These are phyloP conservation scores for Coemansia sp. DNA, from an alignment of 192 early-diverging fungal genomes.

Conservation along the genomic window DNA sequence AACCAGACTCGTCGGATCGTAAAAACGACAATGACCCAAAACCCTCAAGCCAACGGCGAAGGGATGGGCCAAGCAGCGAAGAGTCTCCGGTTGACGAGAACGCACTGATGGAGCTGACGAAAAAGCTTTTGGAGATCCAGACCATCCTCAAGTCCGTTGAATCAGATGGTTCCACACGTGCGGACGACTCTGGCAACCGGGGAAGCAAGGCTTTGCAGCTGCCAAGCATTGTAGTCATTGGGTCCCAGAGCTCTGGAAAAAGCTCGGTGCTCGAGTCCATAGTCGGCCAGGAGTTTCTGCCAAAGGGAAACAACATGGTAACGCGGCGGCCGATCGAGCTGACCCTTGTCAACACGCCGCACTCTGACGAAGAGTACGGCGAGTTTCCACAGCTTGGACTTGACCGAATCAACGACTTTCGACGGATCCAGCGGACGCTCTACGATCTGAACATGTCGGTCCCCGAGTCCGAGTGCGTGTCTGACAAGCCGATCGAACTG, in stretches of 20 bases:
- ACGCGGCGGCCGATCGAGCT: conserved; percentile 82
- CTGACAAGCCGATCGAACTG: conserved; percentile 79
- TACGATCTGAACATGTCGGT: conserved; percentile 95
- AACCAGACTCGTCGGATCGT: conserved; percentile 11
- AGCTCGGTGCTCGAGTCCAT: conserved; percentile 85
- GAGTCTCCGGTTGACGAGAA: conserved; percentile 47
- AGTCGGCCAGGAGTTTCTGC: conserved; percentile 82
- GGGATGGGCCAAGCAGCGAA: conserved; percentile 21
- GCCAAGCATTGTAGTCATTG: conserved; percentile 87
- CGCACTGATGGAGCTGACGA: conserved; percentile 68
- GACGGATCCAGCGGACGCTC: conserved; percentile 88
- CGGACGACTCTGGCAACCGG: conserved; percentile 13
- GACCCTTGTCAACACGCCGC: conserved; percentile 79
- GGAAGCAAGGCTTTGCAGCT: conserved; percentile 72
- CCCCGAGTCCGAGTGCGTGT: conserved; percentile 87
- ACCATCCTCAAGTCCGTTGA: conserved; percentile 89
- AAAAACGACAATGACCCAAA: conserved; percentile 3
- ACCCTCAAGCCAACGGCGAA: background rate
- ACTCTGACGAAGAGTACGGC: conserved; percentile 73
- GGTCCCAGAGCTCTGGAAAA: conserved; percentile 84
- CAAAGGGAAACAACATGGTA: conserved; percentile 86
- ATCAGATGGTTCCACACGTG: background rate
- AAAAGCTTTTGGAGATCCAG: conserved; percentile 92
- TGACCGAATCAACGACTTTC: conserved; percentile 88
- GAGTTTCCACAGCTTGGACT: conserved; percentile 84